Base-by-base conservation (phyloP, 2,329 filamentous ascomycete species). In the Colletotrichum sp. region DNA sequence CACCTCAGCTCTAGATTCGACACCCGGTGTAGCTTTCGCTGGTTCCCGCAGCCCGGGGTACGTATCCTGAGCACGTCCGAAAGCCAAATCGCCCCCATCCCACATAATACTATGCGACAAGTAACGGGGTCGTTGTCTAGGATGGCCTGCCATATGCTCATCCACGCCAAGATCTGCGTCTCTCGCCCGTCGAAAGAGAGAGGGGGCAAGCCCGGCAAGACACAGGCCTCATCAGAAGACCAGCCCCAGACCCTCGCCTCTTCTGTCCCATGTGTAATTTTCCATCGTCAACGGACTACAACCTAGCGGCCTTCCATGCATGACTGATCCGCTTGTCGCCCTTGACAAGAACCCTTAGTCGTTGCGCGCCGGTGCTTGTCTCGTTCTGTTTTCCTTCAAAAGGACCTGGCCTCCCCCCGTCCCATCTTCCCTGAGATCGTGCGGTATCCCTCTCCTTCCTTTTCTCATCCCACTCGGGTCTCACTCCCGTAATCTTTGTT, bases 261-360 rank as follows among this genome's bases (percentile, higher is more conserved):
- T 49, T 36, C 13, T 21, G 32, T 60, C 34, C 68, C 26, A 32
- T 73, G 59, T 73, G 71, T 75, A 76, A 76, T 76, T 75, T 65
- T 67, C 71, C 75, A 71, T 75, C 66, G 72, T 75, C 65, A 62
- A 75, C 49, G 52, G 39, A 71, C 10, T 49, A 36, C 66, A 28
- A 21, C 34, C 70, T 55, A 26, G 59, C 9, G 9, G 24, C 30
- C 72, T 75, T 70, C 71, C 66, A n/a, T 75, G 66, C 71, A 76
- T 65, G 30, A 75, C 49, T 52, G 67, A 67, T 71, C 75, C 75
- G 72, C 73, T 52, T 76, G 69, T 12, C 64, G 34, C 44, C 57
- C 64, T 76, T 63, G 73, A 76, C 70, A 65, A 69, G 70, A 76
- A 76, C 73, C 70, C 70, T 66, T 66, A 69, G 73, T 73, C 70